phyloP scores from a whole-genome alignment of 495 filamentous ascomycete species.

The Gamarada debralockiae region DNA sequence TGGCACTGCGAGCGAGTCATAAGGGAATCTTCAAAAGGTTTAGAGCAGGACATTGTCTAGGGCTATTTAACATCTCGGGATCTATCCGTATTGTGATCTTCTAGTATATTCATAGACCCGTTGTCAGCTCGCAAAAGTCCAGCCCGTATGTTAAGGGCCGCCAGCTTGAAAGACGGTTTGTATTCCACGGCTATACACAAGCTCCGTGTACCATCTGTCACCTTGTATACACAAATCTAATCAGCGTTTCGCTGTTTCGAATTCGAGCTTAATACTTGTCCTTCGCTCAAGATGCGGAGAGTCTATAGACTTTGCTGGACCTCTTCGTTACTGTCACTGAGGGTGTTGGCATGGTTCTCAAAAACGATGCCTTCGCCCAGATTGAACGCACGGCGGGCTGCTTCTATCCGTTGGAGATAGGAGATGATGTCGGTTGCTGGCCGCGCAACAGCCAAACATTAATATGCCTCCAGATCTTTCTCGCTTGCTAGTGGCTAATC shows the following conservation, averaged over 20 bases:
- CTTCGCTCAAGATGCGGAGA: slow-evolving; percentile 16
- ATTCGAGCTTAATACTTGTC: slow-evolving; percentile 16
- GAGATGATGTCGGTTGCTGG: slow-evolving; percentile 32
- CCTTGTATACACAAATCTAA: slow-evolving; percentile 23
- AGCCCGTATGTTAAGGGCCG: slow-evolving; percentile 23
- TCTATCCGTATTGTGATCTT: slow-evolving; percentile 21
- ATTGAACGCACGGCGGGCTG: slow-evolving; percentile 25
- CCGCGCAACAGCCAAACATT: slow-evolving; percentile 30
- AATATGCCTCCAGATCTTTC: slow-evolving; percentile 31
- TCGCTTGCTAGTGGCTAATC: slow-evolving; percentile 29
- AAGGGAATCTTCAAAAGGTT: no score
- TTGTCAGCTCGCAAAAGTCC: slow-evolving; percentile 27
- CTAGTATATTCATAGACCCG: slow-evolving; percentile 19
- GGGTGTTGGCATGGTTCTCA: slow-evolving; percentile 30
- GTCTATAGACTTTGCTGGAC: slow-evolving; percentile 18
- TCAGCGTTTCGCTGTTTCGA: slow-evolving; percentile 14
- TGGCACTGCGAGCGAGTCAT: no score
- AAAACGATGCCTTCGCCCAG: slow-evolving; percentile 29
- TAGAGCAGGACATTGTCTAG: no score
- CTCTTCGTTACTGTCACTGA: slow-evolving; percentile 22
- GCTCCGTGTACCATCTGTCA: slow-evolving; percentile 20
- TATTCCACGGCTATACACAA: slow-evolving; percentile 30
- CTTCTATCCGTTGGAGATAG: slow-evolving; percentile 27
- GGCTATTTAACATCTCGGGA: slow-evolving; percentile 2
- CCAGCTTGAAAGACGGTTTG: slow-evolving; percentile 36